These are phyloP conservation scores for Crucihimalaya himalaica DNA, from an alignment of 345 rosid genomes.

Conservation along the genomic window DNA sequence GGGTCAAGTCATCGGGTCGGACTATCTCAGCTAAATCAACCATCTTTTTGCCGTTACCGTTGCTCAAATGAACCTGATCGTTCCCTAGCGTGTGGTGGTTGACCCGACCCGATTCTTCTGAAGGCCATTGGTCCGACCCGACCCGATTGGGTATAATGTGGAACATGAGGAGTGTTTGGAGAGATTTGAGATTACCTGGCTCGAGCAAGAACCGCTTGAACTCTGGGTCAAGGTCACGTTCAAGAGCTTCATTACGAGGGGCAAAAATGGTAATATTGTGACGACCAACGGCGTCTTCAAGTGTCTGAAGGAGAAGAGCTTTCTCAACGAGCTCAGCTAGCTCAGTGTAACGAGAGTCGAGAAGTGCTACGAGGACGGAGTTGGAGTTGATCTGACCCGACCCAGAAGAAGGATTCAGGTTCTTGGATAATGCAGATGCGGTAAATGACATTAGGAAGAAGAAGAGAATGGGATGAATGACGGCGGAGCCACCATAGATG, in stretches of 20 bases:
- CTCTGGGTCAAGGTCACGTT: conserved; percentile 72
- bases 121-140: conserved; percentile 46
- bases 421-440: conserved; percentile 27
- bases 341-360: conserved; percentile 81
- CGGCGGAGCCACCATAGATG: conserved; percentile 38
- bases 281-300: conserved; percentile 58
- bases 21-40: conserved; percentile 50
- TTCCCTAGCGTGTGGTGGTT: conserved; percentile 45
- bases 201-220: conserved; percentile 77
- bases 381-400: conserved; percentile 69
- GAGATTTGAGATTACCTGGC: conserved; percentile 69
- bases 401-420: conserved; percentile 36
- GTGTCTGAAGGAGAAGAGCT: conserved; percentile 65
- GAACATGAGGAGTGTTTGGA: conserved; percentile 57
- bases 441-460: not conserved
- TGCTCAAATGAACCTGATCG: conserved; percentile 43
- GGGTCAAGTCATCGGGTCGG: conserved; percentile 48
- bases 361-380: conserved; percentile 75
- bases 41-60: conserved; percentile 33
- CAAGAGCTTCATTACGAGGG: conserved; percentile 71
- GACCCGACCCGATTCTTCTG: conserved; percentile 25
- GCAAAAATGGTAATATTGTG: conserved; percentile 77
- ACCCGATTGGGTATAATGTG: conserved; percentile 65
- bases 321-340: conserved; percentile 74
- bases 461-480: conserved; percentile 5